Evolutionary conservation across 2,329 filamentous ascomycete genomes (phyloP), one percentile per base, ranked within the genome.

Genomic region (Claviceps fusiformis): DNA sequence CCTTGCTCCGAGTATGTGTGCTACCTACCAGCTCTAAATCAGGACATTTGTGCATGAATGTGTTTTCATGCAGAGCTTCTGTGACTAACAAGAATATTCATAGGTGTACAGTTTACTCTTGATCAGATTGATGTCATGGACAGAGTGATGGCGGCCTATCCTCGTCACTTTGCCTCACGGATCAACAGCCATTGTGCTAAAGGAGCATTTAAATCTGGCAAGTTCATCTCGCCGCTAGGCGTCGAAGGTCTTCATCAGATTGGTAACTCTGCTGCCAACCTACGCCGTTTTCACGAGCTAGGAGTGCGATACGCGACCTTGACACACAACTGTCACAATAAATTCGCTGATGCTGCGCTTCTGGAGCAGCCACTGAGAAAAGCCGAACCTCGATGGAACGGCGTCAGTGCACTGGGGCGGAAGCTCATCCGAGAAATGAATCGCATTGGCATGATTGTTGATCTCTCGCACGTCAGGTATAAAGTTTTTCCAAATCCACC

Each of bases 191-290:
- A 73, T 50, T 77, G 79, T 35, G 87, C 87, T 3, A 66, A 75
- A 39, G 48, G 11, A 19, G 48, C 82, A 31, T 87, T 87, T 67
- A 72, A 72, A 52, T 61, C 75, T 31, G 78, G 78, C 59, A 80
- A 80, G 62, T 74, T 95, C 52, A 86, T 93, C 19, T 52, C 48
- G 5, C 87, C 88, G 0, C 72, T 92, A 4, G 88, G 85, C 3
- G 82, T 95, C 53, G 90, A 95, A 71, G 92, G 92, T 3, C 78
- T 96, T 8, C 92, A 97, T 66, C 92, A 95, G 64, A 95, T 97
- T 62, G 91, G 89, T 56, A 95, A 96, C 71, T 87, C 83, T 1
- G 75, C 84, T 29, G 78, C 86, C 45, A 90, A 83, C 54, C 74
- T 97, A 10, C 83, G 92, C 7, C 76, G 81, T 29, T 95, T 85